Evolutionary conservation across 2,329 filamentous ascomycete species (phyloP), one percentile per base, ranked within the genome.

Genomic region (Beauveria brongniartii): DNA sequence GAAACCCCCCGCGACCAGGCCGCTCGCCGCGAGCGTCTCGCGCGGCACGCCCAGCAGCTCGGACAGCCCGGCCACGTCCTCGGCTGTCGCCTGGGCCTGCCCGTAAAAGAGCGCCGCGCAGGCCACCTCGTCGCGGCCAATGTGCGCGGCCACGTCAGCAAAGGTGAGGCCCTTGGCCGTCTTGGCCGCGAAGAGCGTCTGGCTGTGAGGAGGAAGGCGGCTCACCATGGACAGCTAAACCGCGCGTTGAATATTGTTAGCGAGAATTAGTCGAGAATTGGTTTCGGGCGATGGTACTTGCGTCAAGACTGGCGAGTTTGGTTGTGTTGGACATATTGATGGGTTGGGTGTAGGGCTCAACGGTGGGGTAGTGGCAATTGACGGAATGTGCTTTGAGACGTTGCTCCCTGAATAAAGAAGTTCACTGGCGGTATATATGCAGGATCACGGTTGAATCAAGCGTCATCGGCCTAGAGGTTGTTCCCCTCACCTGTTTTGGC

Each of bases 51-150:
- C 81, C 9, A 95, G 82, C 26, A 91, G 72, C 46, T 80, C 69
- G 1, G 89, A 82, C 1, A 96, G 83, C 62, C 84, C 87, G 62
- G 82, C 73, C 65, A 80, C 68, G 63, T 94, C 91, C 64, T 90
- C 87, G 0, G 82, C 69, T 0, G 86, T 88, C 1, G 91, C 89
- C 67, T 84, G 84, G 6, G 89, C 86, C 73, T 94, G 91, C 34
- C 92, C 92, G 73, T 96, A 96, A 81, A 97, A 97, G 64, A 96
- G 78, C 2, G 92, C 92, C 2, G 92, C 92, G 3, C 89, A 84
- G 46, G 91, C 90, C 47, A 96, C 90, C 75, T 96, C 90, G 70
- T 88, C 86, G 65, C 92, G 89, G 64, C 85, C 86, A 60, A 96
- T 81, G 34, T 86, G 79, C 66, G 85, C 75, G 56, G 85, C 90